Conservation (phyloP, 192 early-diverging fungal species). For the Allomyces macrogynus region DNA sequence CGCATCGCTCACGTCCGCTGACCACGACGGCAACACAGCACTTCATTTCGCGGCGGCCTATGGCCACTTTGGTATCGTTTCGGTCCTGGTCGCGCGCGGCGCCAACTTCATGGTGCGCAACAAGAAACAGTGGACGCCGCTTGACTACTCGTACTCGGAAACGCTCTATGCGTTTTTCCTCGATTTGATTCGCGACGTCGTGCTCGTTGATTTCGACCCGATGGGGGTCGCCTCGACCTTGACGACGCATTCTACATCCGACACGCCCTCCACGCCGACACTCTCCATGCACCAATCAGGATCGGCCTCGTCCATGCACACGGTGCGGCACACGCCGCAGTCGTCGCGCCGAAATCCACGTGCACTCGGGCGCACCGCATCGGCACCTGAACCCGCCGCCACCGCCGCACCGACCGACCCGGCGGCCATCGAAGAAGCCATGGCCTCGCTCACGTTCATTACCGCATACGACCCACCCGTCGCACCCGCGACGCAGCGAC, state of each 20-base stretch:
- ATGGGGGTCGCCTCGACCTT: background rate
- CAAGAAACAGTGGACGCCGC: background rate
- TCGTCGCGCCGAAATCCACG: background rate
- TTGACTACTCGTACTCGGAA: background rate
- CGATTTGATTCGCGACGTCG: background rate
- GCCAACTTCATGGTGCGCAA: conserved; percentile 1
- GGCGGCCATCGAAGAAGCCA: too few relatives aligned
- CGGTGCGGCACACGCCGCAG: too few relatives aligned
- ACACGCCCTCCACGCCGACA: too few relatives aligned
- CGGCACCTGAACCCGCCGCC: background rate
- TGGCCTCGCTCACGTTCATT: too few relatives aligned
- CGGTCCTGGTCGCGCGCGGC: background rate
- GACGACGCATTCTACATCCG: too few relatives aligned
- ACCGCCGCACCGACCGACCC: background rate
- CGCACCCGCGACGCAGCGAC: too few relatives aligned
- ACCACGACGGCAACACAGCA: background rate
- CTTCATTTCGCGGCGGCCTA: background rate
- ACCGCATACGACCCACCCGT: too few relatives aligned
- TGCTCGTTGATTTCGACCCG: background rate
- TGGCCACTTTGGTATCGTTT: background rate
- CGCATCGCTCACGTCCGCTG: background rate
- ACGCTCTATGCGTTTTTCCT: background rate
- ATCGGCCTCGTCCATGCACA: too few relatives aligned
- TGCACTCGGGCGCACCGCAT: background rate
- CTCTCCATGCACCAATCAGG: too few relatives aligned